A percentile compares a stretch with the other conserved stretches of the same genome.
Evolutionary conservation across 1,284 basidiomycete genomes (phyloP).

Genomic region (Anthracocystis setariae): DNA sequence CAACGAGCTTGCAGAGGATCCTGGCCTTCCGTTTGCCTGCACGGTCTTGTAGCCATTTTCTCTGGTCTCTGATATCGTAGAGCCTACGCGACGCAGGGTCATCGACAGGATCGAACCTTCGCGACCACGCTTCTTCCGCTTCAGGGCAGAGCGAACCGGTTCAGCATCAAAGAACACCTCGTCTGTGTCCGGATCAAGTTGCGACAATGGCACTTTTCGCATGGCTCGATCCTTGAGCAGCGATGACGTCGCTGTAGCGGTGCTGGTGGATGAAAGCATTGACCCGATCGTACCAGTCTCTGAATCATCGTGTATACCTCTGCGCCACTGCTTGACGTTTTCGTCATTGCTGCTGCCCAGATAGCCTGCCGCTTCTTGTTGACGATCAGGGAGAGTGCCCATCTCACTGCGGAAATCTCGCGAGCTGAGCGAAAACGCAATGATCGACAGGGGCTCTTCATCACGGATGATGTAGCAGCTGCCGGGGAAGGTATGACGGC

Average conservation of each 20-base stretch:
- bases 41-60: constrained; percentile 15
- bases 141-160: constrained; percentile 48
- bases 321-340: constrained; percentile 53
- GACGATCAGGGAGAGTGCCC: constrained; percentile 22
- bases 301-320: constrained; percentile 29
- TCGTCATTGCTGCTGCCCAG: constrained; percentile 41
- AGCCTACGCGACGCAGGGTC: constrained; percentile 54
- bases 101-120: constrained; percentile 59
- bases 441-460: constrained; percentile 61
- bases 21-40: constrained; percentile 21
- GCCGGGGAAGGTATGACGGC: constrained; percentile 54
- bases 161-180: constrained; percentile 58
- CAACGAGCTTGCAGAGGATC: constrained; percentile 21
- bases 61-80: constrained; percentile 46
- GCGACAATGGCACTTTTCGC: constrained; percentile 38
- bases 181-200: constrained; percentile 57
- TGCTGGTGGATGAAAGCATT: constrained; percentile 29
- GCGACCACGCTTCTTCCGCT: constrained; percentile 56
- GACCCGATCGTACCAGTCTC: constrained; percentile 22
- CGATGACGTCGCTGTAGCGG: constrained; percentile 22
- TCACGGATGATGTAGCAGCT: constrained; percentile 53
- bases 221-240: constrained; percentile 32
- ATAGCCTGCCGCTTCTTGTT: constrained; percentile 29
- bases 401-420: constrained; percentile 54
- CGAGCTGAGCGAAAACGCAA: constrained; percentile 61